These are phyloP conservation scores for Tylopilus sp. DNA, from an alignment of 1,284 basidiomycete genomes.

Conservation along the genomic window DNA sequence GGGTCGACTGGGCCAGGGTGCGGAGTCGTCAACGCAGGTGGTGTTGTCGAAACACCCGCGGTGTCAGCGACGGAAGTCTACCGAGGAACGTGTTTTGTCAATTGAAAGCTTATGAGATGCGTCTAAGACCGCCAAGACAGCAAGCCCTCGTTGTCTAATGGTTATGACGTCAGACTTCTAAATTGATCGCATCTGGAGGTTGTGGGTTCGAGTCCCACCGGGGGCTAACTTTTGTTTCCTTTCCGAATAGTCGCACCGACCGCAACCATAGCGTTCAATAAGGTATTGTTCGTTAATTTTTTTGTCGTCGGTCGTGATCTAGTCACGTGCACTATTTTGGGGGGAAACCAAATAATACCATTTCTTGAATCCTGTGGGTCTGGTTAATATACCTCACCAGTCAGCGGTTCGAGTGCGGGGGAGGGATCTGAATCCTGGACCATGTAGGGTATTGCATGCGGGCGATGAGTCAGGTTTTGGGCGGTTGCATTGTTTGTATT, in stretches of 20 bases:
- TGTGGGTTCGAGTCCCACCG: constrained; percentile 72
- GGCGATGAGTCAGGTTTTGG: not conserved
- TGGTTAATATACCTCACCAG: too few relatives aligned
- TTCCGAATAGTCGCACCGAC: not conserved
- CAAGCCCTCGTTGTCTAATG: constrained; percentile 70
- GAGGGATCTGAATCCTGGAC: not conserved
- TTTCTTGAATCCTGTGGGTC: not conserved
- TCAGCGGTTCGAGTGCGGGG: too few relatives aligned
- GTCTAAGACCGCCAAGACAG: rapidly evolving
- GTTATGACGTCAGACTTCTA: constrained; percentile 79
- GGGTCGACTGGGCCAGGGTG: not conserved
- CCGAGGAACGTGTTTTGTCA: too few relatives aligned
- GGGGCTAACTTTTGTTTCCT: constrained; percentile 41
- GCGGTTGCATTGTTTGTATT: not conserved
- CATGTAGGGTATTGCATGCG: not conserved
- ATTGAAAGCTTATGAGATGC: not conserved
- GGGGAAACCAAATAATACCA: not conserved
- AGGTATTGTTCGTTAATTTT: not conserved
- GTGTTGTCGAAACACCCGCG: not conserved
- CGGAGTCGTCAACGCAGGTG: too few relatives aligned
- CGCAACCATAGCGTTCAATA: not conserved
- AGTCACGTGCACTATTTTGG: not conserved
- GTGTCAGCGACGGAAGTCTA: not conserved
- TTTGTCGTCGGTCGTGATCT: not conserved
- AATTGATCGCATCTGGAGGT: constrained; percentile 68